Evolutionary conservation across 768 basidiomycete genomes (phyloP).

Genomic region (Auriculariales sp.): DNA sequence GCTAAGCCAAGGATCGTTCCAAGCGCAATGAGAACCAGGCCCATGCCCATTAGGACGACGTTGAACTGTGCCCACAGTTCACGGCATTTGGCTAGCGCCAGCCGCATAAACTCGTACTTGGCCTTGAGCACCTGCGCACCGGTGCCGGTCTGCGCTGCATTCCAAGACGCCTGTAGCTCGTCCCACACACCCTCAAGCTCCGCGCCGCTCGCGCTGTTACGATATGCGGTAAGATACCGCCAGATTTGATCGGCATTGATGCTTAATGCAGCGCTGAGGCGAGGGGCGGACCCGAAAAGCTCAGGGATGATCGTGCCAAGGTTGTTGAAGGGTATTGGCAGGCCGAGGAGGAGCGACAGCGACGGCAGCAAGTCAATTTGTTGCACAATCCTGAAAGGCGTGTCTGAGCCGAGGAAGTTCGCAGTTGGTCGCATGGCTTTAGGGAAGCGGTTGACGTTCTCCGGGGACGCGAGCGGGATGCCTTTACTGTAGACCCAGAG

Average conservation of each 20-base stretch:
- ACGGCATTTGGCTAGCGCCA: slow-evolving; percentile 58
- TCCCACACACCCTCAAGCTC: slow-evolving; percentile 61
- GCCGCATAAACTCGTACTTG: slow-evolving; percentile 36
- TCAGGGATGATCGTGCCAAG: slow-evolving; percentile 88
- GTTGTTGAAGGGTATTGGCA: slow-evolving; percentile 93
- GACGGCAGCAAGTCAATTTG: slow-evolving; percentile 92
- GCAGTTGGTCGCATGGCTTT: background rate
- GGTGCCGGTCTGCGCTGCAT: slow-evolving; percentile 11
- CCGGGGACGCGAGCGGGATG: slow-evolving; percentile 24
- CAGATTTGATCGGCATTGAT: slow-evolving; percentile 66
- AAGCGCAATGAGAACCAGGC: slow-evolving; percentile 45
- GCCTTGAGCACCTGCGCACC: slow-evolving; percentile 11
- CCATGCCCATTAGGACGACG: slow-evolving; percentile 56
- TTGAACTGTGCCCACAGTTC: slow-evolving; percentile 94
- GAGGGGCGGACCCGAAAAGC: slow-evolving; percentile 45
- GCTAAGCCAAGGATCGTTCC: slow-evolving; percentile 40
- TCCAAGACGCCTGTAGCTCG: slow-evolving; percentile 33
- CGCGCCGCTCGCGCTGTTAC: slow-evolving; percentile 46
- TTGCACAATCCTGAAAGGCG: slow-evolving; percentile 48
- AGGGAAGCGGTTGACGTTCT: slow-evolving; percentile 1
- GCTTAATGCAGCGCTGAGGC: slow-evolving; percentile 43
- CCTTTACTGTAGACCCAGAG: slow-evolving; percentile 91
- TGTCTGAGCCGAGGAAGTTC: slow-evolving; percentile 10
- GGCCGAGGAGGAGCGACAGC: slow-evolving; percentile 74
- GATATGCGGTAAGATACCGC: slow-evolving; percentile 64